Evolutionary conservation across 257 asterid genomes (phyloP), one percentile per base, ranked within the genome.

Genomic region (Lycium barbarum): DNA sequence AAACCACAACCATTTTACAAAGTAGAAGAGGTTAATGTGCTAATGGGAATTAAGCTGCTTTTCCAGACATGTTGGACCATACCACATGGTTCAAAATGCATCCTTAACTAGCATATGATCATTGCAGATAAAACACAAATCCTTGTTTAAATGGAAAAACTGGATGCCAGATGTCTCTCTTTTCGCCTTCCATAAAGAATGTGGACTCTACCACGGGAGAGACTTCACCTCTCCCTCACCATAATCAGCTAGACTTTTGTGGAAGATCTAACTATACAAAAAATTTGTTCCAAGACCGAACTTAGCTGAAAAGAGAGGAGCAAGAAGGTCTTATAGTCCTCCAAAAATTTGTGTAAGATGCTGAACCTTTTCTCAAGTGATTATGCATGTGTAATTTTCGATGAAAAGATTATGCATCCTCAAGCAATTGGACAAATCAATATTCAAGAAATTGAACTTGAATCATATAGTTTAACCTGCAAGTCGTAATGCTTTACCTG

Each of bases 51-150:
- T 5, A 63, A 9, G 40, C 40, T 63, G 71, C 9, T 22, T 40
- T 2, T 1, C 70, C 70, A 22, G 40, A 10, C 12, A 68, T 36
- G 78, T 7, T 68, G 26, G 14, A 38, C 22, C 78, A 68, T 7
- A 68, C 53, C 53, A 38, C 26, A 68, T 15, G 78, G 53, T 68
- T 68, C 78, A 68, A 68, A 68, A 68, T 68, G 53, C 53, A 36
- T 36, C 78, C 0, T 68, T 14, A 7, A 15, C 14, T 36, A 13
- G 53, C 26, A 3, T 15, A 68, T 38, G 53, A 68, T 15, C 26
- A 68, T 38, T 68, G 51, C 76, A 15, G 51, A 68, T 22, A 36
- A 67, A 66, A 68, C 76, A 36, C 51, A 36, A 33, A 33, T 20
- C 7, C 3, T 15, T 68, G 2, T 0, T 14, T 36, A 38, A 68